Base-by-base conservation (phyloP, 169 alveolate species). In the Plasmodium gallinaceum region DNA sequence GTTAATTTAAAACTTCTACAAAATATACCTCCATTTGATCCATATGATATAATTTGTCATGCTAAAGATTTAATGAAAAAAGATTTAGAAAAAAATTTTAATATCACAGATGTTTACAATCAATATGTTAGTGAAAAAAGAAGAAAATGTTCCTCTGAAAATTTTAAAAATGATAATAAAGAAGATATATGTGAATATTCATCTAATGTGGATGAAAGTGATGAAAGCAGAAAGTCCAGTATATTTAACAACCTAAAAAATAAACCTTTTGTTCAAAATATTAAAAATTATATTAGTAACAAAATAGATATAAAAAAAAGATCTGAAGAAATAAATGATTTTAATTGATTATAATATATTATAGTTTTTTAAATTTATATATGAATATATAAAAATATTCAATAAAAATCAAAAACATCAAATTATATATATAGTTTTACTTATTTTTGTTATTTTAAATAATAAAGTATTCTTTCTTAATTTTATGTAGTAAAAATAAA, bases 11-110 rank as follows among this genome's bases (percentile, higher is more conserved):
- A 86, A 62, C 87, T 86, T n/a, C 48, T 86, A 39, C 92, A 86
- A 71, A 86, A 86, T 64, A 86, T 86, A 22, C 92, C 92, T 7
- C 92, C 86, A 32, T 86, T 86, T 61, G 92, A 86, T 71, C 92
- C 92, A 22, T 86, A 52, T 61, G 92, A 86, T 26, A 70, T 86
- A 22, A 86, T 72, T 37, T 70, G 51, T 71, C 88, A 86, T 58
- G 92, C 92, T 32, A 86, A 86, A 71, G 46, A 51, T 45, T 61
- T 86, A 70, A 69, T 86, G 87, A 46, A 74, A 39, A 37, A 60
- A 8, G 92, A 86, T 86, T 16, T 20, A 7, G 42, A 86, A 69
- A 70, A 86, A n/a, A 14, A 54, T 22, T 26, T 70, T 52, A 32
- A 60, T 45, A 86, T 86, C 12, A 86, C 86, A 5, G 87, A 86